phyloP scores from a whole-genome alignment of 2,329 filamentous ascomycete species.

The Trichoderma polysporum region DNA sequence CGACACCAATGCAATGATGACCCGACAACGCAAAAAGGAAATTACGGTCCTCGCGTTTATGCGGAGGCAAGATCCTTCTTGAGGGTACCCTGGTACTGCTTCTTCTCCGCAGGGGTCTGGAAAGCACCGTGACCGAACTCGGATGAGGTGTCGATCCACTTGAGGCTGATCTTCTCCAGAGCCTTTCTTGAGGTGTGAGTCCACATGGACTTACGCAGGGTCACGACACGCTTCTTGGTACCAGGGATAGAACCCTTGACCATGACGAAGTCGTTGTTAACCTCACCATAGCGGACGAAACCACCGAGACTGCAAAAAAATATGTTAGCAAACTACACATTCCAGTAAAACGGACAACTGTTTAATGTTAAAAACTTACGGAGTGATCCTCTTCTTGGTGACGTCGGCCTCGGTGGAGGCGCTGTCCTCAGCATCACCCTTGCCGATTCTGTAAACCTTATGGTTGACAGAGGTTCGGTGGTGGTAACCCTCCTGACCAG shows the following conservation, averaged over 20 bases:
- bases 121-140: slow-evolving; percentile 99
- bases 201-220: slow-evolving; percentile 98
- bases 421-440: slow-evolving; percentile 86
- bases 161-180: slow-evolving; percentile 98
- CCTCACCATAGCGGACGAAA: slow-evolving; percentile 98
- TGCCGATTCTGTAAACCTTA: slow-evolving; percentile 99
- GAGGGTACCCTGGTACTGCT: slow-evolving; percentile 94
- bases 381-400: slow-evolving; percentile 99
- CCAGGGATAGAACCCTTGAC: slow-evolving; percentile 97
- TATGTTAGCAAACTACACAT: slow-evolving; percentile 35
- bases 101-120: slow-evolving; percentile 98
- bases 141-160: slow-evolving; percentile 99
- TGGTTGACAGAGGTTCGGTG: slow-evolving; percentile 99
- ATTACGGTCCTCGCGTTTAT: slow-evolving; percentile 38
- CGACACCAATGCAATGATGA: slow-evolving; percentile 58
- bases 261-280: slow-evolving; percentile 99
- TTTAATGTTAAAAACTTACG: slow-evolving; percentile 64
- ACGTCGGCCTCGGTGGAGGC: slow-evolving; percentile 93
- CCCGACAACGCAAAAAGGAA: slow-evolving; percentile 44
- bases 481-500: slow-evolving; percentile 99
- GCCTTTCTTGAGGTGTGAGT: slow-evolving; percentile 92
- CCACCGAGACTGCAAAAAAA: slow-evolving; percentile 75
- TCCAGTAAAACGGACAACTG: not conserved
- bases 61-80: slow-evolving; percentile 82
- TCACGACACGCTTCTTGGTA: slow-evolving; percentile 99